Evolutionary conservation across 441 rosid genomes (phyloP).

Genomic region (Pelargonium myrrhifolium): DNA sequence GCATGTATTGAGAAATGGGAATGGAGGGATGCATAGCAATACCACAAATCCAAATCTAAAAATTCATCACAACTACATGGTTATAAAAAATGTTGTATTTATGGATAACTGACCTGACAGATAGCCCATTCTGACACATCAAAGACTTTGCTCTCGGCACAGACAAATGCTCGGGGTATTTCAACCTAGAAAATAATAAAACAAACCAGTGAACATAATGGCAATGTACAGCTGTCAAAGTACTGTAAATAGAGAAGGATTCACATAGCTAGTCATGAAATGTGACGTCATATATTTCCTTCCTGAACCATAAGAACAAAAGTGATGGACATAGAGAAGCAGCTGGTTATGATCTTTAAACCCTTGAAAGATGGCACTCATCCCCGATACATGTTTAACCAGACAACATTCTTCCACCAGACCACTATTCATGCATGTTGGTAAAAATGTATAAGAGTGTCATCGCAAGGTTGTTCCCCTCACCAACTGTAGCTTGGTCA

Average conservation of each 20-base stretch:
- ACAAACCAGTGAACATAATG: conserved; percentile 18
- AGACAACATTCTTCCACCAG: too few relatives aligned
- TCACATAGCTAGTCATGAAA: neutral
- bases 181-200: conserved; percentile 53
- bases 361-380: too few relatives aligned
- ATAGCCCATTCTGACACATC: conserved; percentile 99
- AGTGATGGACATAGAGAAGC: too few relatives aligned
- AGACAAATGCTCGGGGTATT: conserved; percentile 97
- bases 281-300: neutral
- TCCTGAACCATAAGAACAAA: too few relatives aligned
- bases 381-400: too few relatives aligned
- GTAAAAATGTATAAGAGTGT: too few relatives aligned
- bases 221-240: conserved; percentile 12
- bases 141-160: conserved; percentile 96
- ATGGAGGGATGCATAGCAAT: neutral
- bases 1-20: too few relatives aligned
- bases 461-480: too few relatives aligned
- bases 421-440: too few relatives aligned
- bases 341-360: too few relatives aligned
- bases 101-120: conserved; percentile 57
- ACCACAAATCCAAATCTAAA: neutral
- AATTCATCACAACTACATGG: neutral
- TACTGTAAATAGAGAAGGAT: neutral
- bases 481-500: too few relatives aligned
- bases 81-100: neutral